Percentiles rank a stretch among this genome's conserved stretches.
These are phyloP conservation scores for Trichoderma cornu-damae DNA, from an alignment of 2,329 filamentous ascomycete species.

Conservation along the genomic window DNA sequence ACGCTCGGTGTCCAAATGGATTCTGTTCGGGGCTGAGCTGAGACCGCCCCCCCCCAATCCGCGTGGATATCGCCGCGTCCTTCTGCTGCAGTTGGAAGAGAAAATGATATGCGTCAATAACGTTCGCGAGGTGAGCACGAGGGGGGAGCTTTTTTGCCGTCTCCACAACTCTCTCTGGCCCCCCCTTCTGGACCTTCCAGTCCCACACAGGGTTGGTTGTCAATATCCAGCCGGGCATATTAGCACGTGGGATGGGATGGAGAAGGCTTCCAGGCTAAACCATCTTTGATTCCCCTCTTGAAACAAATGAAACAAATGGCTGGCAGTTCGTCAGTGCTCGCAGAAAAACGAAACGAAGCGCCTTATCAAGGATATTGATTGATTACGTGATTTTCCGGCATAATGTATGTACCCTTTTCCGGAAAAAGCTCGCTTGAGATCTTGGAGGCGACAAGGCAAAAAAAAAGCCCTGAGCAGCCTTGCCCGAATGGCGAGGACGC, in stretches of 20 bases:
- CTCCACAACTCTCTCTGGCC: conserved; percentile 3
- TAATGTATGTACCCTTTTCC: neutral
- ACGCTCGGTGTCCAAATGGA: neutral
- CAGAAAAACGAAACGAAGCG: neutral
- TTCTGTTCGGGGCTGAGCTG: neutral
- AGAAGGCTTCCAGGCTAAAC: conserved; percentile 12
- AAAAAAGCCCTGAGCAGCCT: neutral
- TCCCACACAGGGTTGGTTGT: no score
- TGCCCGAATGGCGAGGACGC: neutral
- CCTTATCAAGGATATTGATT: conserved; percentile 1
- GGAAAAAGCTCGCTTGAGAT: neutral
- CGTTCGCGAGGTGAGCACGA: neutral
- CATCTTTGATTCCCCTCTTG: neutral
- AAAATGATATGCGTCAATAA: neutral
- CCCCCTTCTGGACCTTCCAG: neutral
- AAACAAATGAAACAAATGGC: conserved; percentile 6
- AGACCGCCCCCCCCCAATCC: neutral
- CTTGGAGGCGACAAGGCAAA: no score
- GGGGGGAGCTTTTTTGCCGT: neutral
- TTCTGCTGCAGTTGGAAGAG: neutral
- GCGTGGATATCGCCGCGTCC: neutral
- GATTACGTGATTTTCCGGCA: conserved; percentile 16
- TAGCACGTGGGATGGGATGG: conserved; percentile 12
- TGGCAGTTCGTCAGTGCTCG: conserved; percentile 7
- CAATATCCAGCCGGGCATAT: conserved; percentile 5